These are phyloP conservation scores for Aspergillus luchuensis DNA, from an alignment of 2,329 filamentous ascomycete genomes.

Conservation along the genomic window DNA sequence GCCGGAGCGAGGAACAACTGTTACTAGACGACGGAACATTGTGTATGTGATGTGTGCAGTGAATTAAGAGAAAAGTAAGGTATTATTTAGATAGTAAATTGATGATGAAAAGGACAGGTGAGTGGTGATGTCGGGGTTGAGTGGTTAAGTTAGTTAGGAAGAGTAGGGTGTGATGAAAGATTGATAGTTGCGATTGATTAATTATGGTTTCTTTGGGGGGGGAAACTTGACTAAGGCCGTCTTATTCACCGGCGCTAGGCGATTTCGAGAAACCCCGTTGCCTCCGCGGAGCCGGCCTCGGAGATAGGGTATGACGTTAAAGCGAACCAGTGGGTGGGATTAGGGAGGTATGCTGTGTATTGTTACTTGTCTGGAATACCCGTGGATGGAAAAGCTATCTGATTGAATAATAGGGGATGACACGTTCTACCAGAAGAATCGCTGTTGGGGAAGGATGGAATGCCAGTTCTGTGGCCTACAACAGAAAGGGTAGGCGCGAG, in stretches of 20 bases:
- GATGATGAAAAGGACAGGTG: constrained; percentile 20
- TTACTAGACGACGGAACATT: constrained; percentile 62
- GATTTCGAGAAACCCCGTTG: constrained; percentile 15
- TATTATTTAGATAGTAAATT: constrained; percentile 24
- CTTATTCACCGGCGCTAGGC: constrained; percentile 14
- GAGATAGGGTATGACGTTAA: constrained; percentile 17
- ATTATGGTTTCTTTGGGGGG: constrained; percentile 13
- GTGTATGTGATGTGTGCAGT: neutral
- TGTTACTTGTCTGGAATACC: neutral
- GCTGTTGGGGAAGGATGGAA: no score
- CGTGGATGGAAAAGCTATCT: neutral
- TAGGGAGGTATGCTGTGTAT: neutral
- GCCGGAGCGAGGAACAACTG: constrained; percentile 56
- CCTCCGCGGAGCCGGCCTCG: constrained; percentile 24
- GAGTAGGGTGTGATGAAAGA: constrained; percentile 8
- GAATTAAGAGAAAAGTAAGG: constrained; percentile 26
- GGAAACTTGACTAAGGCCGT: constrained; percentile 7
- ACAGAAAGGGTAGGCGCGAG: neutral
- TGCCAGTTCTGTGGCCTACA: neutral
- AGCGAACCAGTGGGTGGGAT: neutral
- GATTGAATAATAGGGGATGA: neutral
- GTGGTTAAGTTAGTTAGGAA: neutral
- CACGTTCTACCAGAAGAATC: neutral
- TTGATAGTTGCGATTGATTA: constrained; percentile 17
- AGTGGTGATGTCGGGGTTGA: no score